These are phyloP conservation scores for Mucor piriformis DNA, from an alignment of 371 early-diverging fungal genomes.

Conservation along the genomic window DNA sequence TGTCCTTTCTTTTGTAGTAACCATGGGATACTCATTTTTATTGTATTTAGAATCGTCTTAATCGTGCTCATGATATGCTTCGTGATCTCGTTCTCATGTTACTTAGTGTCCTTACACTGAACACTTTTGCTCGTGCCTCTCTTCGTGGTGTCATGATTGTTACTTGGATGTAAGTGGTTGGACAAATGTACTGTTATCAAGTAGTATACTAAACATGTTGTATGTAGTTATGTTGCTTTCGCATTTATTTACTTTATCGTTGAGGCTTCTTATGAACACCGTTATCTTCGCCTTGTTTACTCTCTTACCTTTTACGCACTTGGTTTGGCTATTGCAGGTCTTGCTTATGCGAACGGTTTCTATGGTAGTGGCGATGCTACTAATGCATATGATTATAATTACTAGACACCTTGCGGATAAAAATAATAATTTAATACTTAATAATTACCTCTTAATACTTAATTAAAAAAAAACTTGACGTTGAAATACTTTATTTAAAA, in stretches of 20 bases:
- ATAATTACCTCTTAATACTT: too few relatives aligned
- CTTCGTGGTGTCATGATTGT: conserved; percentile 50
- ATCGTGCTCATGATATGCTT: conserved; percentile 39
- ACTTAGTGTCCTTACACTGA: conserved; percentile 37
- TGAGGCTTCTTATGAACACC: conserved; percentile 39
- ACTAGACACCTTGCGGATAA: too few relatives aligned
- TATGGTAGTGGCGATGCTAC: background rate
- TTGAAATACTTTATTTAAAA: too few relatives aligned
- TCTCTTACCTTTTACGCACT: conserved; percentile 40
- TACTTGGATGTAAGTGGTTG: conserved; percentile 35
- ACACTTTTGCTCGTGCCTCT: conserved; percentile 49
- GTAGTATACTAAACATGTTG: background rate
- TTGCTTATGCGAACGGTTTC: conserved; percentile 45
- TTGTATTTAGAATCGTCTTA: conserved; percentile 26
- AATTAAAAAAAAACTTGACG: too few relatives aligned
- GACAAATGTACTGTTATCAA: too few relatives aligned
- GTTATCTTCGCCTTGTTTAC: conserved; percentile 42
- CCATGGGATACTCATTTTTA: background rate
- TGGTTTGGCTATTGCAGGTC: conserved; percentile 43
- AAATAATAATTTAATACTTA: too few relatives aligned
- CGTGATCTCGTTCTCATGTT: conserved; percentile 44
- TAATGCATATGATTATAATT: background rate
- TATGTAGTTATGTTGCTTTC: conserved; percentile 43
- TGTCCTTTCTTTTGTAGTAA: background rate
- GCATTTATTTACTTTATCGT: conserved; percentile 41